Evolutionary conservation across 257 asterid genomes (phyloP).

Genomic region (Solanum chmielewskii): DNA sequence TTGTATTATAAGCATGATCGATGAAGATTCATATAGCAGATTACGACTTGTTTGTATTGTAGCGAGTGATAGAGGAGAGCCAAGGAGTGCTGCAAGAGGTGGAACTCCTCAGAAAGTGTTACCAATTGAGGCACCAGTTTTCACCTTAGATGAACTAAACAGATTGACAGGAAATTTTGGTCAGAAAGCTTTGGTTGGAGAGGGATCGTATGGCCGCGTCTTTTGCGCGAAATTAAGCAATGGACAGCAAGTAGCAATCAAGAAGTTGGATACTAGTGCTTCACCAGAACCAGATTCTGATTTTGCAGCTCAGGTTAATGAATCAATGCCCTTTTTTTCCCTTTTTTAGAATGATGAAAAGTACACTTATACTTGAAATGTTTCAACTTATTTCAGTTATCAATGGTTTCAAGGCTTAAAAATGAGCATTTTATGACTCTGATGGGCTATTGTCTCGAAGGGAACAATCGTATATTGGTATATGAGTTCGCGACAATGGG

Average conservation of each 20-base stretch:
- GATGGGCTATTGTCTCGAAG: slow-evolving; percentile 76
- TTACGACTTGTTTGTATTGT: not conserved
- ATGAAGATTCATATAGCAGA: not conserved
- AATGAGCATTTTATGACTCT: slow-evolving; percentile 56
- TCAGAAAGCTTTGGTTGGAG: slow-evolving; percentile 13
- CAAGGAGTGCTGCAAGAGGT: slow-evolving; percentile 44
- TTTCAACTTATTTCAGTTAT: slow-evolving; percentile 29
- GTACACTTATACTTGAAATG: not conserved
- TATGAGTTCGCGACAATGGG: slow-evolving; percentile 78
- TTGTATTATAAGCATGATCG: not conserved
- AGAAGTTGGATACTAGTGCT: slow-evolving; percentile 57
- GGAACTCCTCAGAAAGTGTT: slow-evolving; percentile 60
- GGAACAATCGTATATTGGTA: slow-evolving; percentile 43
- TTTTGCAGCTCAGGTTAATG: slow-evolving; percentile 49
- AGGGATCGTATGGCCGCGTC: slow-evolving; percentile 18
- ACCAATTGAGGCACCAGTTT: slow-evolving; percentile 69
- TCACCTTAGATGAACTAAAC: slow-evolving; percentile 18
- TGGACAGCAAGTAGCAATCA: slow-evolving; percentile 55
- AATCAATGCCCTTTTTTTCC: not conserved
- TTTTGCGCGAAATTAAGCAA: slow-evolving; percentile 33
- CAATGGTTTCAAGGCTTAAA: slow-evolving; percentile 74
- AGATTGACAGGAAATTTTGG: slow-evolving; percentile 11
- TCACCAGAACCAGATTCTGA: slow-evolving; percentile 57
- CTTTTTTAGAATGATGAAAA: not conserved
- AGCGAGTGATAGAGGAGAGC: slow-evolving; percentile 75